Conservation (phyloP, 2,329 filamentous ascomycete genomes). For the Coniella vitis region DNA sequence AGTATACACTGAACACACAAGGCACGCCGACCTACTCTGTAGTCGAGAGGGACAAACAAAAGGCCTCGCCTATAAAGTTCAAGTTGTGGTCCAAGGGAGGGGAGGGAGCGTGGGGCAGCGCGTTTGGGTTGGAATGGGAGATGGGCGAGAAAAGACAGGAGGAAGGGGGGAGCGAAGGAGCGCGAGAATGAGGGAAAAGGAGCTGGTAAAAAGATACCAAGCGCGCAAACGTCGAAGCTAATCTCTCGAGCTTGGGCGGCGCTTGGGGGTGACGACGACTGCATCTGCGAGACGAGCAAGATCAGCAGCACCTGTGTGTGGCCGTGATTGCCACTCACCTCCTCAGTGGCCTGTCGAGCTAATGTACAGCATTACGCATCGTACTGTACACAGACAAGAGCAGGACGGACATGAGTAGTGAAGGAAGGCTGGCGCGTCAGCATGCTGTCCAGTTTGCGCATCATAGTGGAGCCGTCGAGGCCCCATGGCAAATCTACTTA, state of each 20-base stretch:
- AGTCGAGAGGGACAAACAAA: no score
- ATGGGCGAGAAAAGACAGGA: background rate
- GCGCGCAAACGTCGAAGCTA: background rate
- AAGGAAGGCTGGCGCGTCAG: background rate
- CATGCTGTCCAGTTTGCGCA: background rate
- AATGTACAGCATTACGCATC: background rate
- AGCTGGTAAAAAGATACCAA: background rate
- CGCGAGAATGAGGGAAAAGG: background rate
- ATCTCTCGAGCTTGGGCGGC: background rate
- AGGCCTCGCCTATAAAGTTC: no score
- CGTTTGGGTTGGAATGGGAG: background rate
- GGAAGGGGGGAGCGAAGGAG: background rate
- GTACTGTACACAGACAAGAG: background rate
- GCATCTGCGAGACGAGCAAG: background rate
- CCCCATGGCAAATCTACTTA: no score
- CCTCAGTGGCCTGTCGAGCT: background rate
- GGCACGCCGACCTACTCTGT: no score
- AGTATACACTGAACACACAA: no score
- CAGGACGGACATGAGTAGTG: background rate
- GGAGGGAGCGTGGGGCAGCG: no score
- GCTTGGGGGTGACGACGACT: background rate
- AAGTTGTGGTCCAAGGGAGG: no score
- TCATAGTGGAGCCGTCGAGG: background rate
- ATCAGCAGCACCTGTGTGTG: background rate
- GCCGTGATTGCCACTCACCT: background rate